Conservation (phyloP, 805 yeast species). For the Clavispora asparagi region DNA sequence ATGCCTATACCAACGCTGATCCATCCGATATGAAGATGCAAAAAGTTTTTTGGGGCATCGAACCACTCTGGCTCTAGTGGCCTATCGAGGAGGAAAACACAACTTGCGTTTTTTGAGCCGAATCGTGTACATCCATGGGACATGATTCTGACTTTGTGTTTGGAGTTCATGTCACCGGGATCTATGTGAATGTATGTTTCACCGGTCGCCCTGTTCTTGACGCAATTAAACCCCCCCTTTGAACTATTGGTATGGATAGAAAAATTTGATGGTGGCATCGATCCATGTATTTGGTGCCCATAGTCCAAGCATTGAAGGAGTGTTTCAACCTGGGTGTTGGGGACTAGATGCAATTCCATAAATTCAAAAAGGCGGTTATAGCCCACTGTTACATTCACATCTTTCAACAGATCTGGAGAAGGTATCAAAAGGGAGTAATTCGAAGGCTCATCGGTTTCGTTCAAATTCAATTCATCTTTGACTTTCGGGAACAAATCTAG, state of each 20-base stretch:
- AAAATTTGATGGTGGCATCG: constrained; percentile 3
- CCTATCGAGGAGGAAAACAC: constrained; percentile 61
- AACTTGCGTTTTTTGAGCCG: constrained; percentile 27
- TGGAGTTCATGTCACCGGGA: constrained; percentile 21
- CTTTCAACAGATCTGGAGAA: constrained; percentile 47
- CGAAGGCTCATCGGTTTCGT: constrained; percentile 18
- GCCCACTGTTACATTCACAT: constrained; percentile 44
- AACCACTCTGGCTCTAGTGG: constrained; percentile 68
- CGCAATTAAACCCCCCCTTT: constrained; percentile 9
- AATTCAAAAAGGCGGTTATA: constrained; percentile 46
- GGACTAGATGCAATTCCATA: constrained; percentile 64
- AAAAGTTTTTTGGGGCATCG: constrained; percentile 34
- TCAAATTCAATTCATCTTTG: constrained; percentile 35
- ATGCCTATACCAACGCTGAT: constrained; percentile 66
- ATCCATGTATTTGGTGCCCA: constrained; percentile 1
- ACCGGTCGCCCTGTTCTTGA: constrained; percentile 7
- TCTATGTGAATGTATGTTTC: constrained; percentile 7
- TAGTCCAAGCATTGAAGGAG: constrained; percentile 44
- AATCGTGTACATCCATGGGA: constrained; percentile 54
- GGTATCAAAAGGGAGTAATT: constrained; percentile 70
- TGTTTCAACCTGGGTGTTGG: constrained; percentile 44
- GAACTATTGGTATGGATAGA: constrained; percentile 12
- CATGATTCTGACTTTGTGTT: constrained; percentile 53
- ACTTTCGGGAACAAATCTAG: constrained; percentile 41
- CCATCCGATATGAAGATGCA: constrained; percentile 60